These are phyloP conservation scores for Pythium sukuiense DNA, from an alignment of 352 stramenopile genomes.

Conservation along the genomic window DNA sequence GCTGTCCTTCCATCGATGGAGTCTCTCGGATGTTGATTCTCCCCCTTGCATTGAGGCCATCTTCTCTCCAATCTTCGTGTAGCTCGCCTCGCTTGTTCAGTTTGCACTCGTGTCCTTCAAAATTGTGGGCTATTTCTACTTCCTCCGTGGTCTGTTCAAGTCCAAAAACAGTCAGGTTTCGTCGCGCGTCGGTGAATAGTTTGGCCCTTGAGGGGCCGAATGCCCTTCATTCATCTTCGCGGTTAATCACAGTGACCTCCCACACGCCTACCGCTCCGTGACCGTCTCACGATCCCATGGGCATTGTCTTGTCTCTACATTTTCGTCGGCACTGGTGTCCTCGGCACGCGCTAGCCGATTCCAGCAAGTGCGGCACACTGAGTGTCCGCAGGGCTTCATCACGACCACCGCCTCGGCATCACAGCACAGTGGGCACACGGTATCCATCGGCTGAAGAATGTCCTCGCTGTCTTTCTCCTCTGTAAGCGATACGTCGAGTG, in stretches of 20 bases:
- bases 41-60: not conserved
- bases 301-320: slow-evolving; percentile 34
- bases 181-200: not conserved
- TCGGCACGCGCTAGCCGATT: slow-evolving; percentile 19
- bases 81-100: not conserved
- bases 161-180: not conserved
- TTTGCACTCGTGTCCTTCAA: not conserved
- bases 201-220: not conserved
- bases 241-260: not conserved
- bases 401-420: slow-evolving; percentile 40
- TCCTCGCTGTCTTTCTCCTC: slow-evolving; percentile 9
- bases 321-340: not conserved
- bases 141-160: not conserved
- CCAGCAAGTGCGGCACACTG: slow-evolving; percentile 45
- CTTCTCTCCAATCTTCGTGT: slow-evolving; percentile 10
- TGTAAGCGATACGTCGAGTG: slow-evolving; percentile 6
- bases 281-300: slow-evolving; percentile 66
- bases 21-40: not conserved
- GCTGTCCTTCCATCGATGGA: slow-evolving; percentile 15
- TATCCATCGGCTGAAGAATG: slow-evolving; percentile 7
- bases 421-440: slow-evolving; percentile 49
- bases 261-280: slow-evolving; percentile 28
- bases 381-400: slow-evolving; percentile 58
- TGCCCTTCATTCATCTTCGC: not conserved
- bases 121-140: not conserved